Evolutionary conservation across 352 stramenopile species (phyloP).

Genomic region (Phytophthora brassicae): DNA sequence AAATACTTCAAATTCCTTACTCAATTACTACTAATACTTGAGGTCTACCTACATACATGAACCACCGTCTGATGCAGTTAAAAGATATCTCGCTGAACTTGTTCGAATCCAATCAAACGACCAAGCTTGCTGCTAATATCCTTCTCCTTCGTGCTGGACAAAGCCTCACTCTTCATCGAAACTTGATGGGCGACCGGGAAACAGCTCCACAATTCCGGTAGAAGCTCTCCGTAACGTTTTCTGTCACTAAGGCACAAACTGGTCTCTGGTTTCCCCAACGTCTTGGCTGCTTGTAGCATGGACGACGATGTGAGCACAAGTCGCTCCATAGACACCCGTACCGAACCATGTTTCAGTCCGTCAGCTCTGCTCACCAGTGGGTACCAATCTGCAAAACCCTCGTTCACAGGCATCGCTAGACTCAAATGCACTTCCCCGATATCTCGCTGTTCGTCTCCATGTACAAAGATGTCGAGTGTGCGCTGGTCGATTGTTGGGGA

Average conservation of each 20-base stretch:
- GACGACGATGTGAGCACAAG: conserved; percentile 56
- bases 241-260: conserved; percentile 56
- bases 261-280: conserved; percentile 36
- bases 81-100: conserved; percentile 64
- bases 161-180: background rate
- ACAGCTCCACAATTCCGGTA: conserved; percentile 63
- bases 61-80: conserved; percentile 14
- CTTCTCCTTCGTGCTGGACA: conserved; percentile 34
- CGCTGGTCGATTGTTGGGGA: conserved; percentile 45
- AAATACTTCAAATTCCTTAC: background rate
- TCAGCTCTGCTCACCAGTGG: conserved; percentile 57
- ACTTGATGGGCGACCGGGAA: conserved; percentile 42
- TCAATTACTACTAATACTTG: conserved; percentile 10
- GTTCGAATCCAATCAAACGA: conserved; percentile 56
- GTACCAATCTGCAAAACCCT: conserved; percentile 71
- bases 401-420: conserved; percentile 64
- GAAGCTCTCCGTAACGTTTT: conserved; percentile 38
- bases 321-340: conserved; percentile 53
- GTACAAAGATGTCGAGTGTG: conserved; percentile 52
- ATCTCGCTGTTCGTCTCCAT: conserved; percentile 49
- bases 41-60: conserved; percentile 13
- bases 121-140: conserved; percentile 61
- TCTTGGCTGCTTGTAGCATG: conserved; percentile 52
- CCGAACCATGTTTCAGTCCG: conserved; percentile 51
- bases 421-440: conserved; percentile 73